Conservation (phyloP, 106 monocot genomes). For the Gastrodia elata region DNA sequence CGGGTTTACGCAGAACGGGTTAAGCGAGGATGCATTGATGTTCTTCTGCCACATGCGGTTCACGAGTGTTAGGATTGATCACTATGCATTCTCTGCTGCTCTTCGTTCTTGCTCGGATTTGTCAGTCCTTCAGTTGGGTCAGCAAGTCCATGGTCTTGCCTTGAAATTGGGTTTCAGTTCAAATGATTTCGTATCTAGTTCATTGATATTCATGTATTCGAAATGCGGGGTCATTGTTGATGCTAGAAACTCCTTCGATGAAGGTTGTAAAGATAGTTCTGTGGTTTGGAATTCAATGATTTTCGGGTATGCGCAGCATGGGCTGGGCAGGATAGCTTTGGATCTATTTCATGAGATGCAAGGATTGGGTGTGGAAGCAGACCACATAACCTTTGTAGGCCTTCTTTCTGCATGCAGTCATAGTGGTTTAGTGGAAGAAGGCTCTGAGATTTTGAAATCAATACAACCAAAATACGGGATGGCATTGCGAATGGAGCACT, state of each 20-base stretch:
- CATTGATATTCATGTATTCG: constrained; percentile 72
- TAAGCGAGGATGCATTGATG: constrained; percentile 49
- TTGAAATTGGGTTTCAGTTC: constrained; percentile 31
- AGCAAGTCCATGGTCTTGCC: constrained; percentile 39
- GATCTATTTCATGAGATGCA: constrained; percentile 55
- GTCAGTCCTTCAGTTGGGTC: constrained; percentile 57
- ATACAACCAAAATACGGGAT: constrained; percentile 41
- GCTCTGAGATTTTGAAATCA: constrained; percentile 28
- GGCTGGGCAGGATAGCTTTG: constrained; percentile 36
- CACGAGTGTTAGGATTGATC: constrained; percentile 23
- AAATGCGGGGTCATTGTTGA: constrained; percentile 56
- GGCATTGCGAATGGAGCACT: constrained; percentile 72
- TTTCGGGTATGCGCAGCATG: constrained; percentile 69
- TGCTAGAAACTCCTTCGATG: constrained; percentile 50
- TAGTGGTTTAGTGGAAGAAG: constrained; percentile 54
- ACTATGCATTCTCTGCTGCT: constrained; percentile 57
- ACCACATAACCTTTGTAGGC: constrained; percentile 78
- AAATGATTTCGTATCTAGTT: constrained; percentile 67
- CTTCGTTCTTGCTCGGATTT: constrained; percentile 63
- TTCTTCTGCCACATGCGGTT: constrained; percentile 52
- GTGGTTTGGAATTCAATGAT: constrained; percentile 76
- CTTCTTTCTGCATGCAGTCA: constrained; percentile 79
- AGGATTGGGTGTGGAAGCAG: constrained; percentile 28
- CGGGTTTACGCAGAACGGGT: constrained; percentile 48
- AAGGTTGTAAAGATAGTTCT: constrained; percentile 35